A percentile compares a stretch with the other conserved stretches of the same genome.
Conservation (phyloP, 1,284 basidiomycete species). For the Tilletiopsis washingtonensis region DNA sequence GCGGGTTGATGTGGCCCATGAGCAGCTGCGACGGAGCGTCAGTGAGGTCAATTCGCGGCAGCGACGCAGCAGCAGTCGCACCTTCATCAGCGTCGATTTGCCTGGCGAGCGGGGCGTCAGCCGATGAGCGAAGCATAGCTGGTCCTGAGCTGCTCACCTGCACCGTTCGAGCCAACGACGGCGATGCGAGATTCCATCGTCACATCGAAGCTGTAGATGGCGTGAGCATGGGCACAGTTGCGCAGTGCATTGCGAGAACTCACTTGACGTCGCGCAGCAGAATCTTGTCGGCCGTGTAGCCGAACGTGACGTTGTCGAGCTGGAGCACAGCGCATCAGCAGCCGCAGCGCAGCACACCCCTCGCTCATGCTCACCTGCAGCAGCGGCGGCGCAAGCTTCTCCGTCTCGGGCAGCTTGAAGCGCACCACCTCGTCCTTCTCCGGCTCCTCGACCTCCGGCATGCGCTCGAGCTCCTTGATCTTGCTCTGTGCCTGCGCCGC, state of each 20-base stretch:
- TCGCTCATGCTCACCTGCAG: too few relatives aligned
- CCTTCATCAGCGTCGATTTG: constrained; percentile 88
- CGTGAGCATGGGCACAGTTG: too few relatives aligned
- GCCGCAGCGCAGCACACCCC: too few relatives aligned
- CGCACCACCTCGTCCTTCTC: constrained; percentile 78
- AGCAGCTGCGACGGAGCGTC: too few relatives aligned
- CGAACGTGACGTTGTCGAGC: constrained; percentile 83
- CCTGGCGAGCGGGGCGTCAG: too few relatives aligned
- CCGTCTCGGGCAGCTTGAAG: constrained; percentile 33
- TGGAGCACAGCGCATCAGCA: too few relatives aligned
- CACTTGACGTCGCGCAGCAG: constrained; percentile 73
- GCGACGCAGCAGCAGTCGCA: too few relatives aligned
- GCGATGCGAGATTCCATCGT: constrained; percentile 39
- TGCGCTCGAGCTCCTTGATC: constrained; percentile 96
- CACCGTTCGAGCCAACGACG: constrained; percentile 42
- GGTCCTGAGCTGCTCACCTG: too few relatives aligned
- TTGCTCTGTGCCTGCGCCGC: constrained; percentile 77
- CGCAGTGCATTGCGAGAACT: too few relatives aligned
- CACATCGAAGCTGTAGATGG: too few relatives aligned
- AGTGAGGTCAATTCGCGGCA: background rate
- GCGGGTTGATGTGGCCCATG: constrained; percentile 77
- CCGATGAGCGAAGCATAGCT: too few relatives aligned
- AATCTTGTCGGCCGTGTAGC: constrained; percentile 72
- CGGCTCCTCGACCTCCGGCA: constrained; percentile 86
- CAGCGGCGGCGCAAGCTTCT: constrained; percentile 92